Conservation (phyloP, 441 rosid species). For the Gossypium laxum region DNA sequence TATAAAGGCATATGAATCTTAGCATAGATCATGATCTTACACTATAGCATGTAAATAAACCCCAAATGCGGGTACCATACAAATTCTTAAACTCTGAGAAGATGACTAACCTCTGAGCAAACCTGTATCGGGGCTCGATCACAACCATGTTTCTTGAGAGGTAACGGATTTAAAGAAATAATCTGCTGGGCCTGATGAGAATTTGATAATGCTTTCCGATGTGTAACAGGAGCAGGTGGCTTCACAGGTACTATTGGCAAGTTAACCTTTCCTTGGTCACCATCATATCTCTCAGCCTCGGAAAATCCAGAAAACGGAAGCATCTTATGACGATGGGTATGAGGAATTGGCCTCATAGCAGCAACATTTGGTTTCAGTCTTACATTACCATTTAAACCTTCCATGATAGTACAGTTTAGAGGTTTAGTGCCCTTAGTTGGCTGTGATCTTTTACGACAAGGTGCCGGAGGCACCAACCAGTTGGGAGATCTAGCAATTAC, state of each 20-base stretch:
- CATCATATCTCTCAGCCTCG: constrained; percentile 63
- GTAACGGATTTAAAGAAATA: constrained; percentile 78
- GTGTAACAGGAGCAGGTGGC: constrained; percentile 47
- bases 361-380: constrained; percentile 44
- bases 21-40: background rate
- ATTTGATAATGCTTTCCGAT: constrained; percentile 65
- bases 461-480: constrained; percentile 79
- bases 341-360: constrained; percentile 89
- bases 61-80: background rate
- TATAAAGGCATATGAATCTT: background rate
- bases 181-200: constrained; percentile 82
- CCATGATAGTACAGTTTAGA: constrained; percentile 20
- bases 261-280: constrained; percentile 57
- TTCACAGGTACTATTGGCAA: constrained; percentile 53
- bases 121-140: constrained; percentile 86
- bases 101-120: constrained; percentile 73
- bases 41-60: background rate
- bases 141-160: constrained; percentile 91
- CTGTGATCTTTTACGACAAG: constrained; percentile 55
- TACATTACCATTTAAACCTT: constrained; percentile 40
- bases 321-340: constrained; percentile 60
- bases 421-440: constrained; percentile 44
- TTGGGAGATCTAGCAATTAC: constrained; percentile 39
- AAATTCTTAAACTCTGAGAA: constrained; percentile 5
- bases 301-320: constrained; percentile 66